A percentile compares a stretch with the other conserved stretches of the same genome.
These are phyloP conservation scores for Trichophyton schoenleinii DNA, from an alignment of 2,329 filamentous ascomycete genomes.

Conservation along the genomic window DNA sequence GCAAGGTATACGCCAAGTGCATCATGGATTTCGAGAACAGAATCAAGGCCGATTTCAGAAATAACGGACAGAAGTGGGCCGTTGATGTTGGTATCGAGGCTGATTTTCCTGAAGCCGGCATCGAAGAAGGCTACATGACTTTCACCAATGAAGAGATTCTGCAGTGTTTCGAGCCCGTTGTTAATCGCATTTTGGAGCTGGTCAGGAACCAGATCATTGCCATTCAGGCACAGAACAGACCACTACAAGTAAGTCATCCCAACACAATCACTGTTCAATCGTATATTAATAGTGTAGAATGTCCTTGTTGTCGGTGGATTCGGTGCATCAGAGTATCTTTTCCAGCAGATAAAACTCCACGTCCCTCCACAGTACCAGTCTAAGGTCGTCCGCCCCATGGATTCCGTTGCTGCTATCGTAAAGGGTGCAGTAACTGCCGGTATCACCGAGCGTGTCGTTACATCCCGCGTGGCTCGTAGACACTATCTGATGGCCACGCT, in stretches of 20 bases:
- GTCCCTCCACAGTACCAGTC: slow-evolving; percentile 96
- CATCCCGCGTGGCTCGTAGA: slow-evolving; percentile 87
- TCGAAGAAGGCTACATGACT: slow-evolving; percentile 99
- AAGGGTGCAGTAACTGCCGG: slow-evolving; percentile 96
- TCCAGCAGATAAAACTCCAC: slow-evolving; percentile 98
- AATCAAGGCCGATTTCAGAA: slow-evolving; percentile 98
- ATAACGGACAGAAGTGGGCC: slow-evolving; percentile 98
- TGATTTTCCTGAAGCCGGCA: slow-evolving; percentile 92
- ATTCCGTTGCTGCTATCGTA: slow-evolving; percentile 95
- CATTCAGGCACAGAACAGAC: slow-evolving; percentile 91
- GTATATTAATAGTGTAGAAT: slow-evolving; percentile 42
- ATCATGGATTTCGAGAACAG: slow-evolving; percentile 99
- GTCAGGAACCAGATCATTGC: slow-evolving; percentile 98
- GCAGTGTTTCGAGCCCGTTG: slow-evolving; percentile 96
- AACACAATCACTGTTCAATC: not conserved
- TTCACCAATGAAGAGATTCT: slow-evolving; percentile 99
- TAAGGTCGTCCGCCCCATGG: slow-evolving; percentile 97
- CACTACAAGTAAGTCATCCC: slow-evolving; percentile 53
- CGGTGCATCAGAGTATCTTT: slow-evolving; percentile 94
- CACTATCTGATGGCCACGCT: slow-evolving; percentile 99
- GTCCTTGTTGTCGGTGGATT: slow-evolving; percentile 96
- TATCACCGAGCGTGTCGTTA: slow-evolving; percentile 93
- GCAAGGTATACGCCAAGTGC: slow-evolving; percentile 95
- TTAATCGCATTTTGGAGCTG: slow-evolving; percentile 90
- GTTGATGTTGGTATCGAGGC: slow-evolving; percentile 98